Evolutionary conservation across 108 stramenopile species (phyloP), one percentile per base, ranked within the genome.

Genomic region (Parietichytrium sp.): DNA sequence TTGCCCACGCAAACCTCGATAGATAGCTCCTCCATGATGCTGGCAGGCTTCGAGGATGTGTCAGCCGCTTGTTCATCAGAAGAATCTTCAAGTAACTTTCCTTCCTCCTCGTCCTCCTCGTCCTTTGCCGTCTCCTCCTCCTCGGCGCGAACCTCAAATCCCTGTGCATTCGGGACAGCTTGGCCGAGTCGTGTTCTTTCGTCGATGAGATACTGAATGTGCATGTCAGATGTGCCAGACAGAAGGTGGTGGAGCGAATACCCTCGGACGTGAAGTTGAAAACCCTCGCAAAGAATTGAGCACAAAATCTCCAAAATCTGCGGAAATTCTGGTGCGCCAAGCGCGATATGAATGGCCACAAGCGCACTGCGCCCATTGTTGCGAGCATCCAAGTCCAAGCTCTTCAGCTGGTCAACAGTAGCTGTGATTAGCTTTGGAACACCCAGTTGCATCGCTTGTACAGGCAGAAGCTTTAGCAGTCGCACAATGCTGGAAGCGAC

Each of bases 181-280:
- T n/a, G n/a, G n/a, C n/a, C n/a, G n/a, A n/a, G n/a, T n/a, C n/a
- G n/a, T n/a, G n/a, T n/a, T n/a, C n/a, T n/a, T n/a, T n/a, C n/a
- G n/a, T n/a, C n/a, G n/a, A n/a, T n/a, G n/a, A n/a, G n/a, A n/a
- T n/a, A n/a, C n/a, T n/a, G n/a, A n/a, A n/a, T n/a, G 20, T 45
- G 61, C 61, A 72, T 72, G 15, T 33, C 16, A 47, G 23, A 47
- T 10, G 49, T 48, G 49, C 48, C 78, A 4, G 47, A 4, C 16
- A 79, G 48, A 25, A 79, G 15, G 4, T 47, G 25, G 26, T 79
- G 47, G 26, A 79, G 48, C 0, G 26, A 49, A n/a, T 49, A 79
- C 48, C 78, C 78, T 7, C 78, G 78, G 26, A 79, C 26, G 49
- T 79, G 78, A 47, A 79, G 3, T 25, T 79, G 23, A 48, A 49